Base-by-base conservation (phyloP, 2,329 filamentous ascomycete genomes). In the Ceratocystiopsis minuta region DNA sequence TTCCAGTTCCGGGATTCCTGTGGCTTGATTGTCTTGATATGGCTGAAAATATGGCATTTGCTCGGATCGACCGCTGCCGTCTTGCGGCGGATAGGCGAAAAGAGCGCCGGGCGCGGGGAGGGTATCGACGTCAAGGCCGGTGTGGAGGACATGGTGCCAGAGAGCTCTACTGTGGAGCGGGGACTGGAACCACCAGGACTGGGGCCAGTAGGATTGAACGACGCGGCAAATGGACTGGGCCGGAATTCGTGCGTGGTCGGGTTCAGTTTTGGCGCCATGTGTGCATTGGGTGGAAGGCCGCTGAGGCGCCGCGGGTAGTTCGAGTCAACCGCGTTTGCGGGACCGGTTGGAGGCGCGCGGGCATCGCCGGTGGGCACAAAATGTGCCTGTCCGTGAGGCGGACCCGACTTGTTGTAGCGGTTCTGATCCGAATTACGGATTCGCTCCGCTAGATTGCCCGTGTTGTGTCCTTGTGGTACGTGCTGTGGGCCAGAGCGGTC, bases 211-310 rank as follows among this genome's bases (percentile, higher is more conserved):
- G 82, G 88, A 50, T 78, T 88, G 60, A 98, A 96, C 2, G 79
- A 68, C 37, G 73, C 71, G 0, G 87, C 86, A 47, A 80, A 80
- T 5, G 83, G 78, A 52, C 80, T 92, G 16, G 88, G 90, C 49
- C 80, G 78, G 61, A 95, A 96, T 53, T 94, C 86, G 54, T 72
- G 67, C 50, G 67, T 78, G 51, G 74, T 76, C 7, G 75, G 75
- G 48, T 79, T 79, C 50, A 79, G 54, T 56, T 75, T 75, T 37
- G 63, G 64, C 4, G 63, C 62, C 51, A 72, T 61, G 40, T 70
- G 70, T 36, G 60, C 60, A 4, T 38, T 39, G 13, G 65, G 47
- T 14, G 57, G 61, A n/a, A 67, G 57, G 39, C 62, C 65, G 46
- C 66, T 69, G 37, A 68, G 60, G 37, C 75, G 64, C 51, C 70